phyloP scores from a whole-genome alignment of 2,329 filamentous ascomycete genomes.

The Zopfia rhizophila region DNA sequence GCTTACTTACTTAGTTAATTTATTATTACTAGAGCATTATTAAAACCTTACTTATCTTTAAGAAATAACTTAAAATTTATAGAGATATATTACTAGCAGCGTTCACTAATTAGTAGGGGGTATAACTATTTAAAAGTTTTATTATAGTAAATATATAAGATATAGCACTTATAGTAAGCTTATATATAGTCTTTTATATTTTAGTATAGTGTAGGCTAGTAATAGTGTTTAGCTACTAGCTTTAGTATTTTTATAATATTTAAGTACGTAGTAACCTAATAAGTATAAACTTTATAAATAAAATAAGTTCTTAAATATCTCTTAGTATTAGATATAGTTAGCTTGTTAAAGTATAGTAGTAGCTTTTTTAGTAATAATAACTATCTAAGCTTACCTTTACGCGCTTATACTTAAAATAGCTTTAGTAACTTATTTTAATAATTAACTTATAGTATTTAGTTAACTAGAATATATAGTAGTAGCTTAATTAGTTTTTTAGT shows the following conservation, averaged over 20 bases:
- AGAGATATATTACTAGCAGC: slow-evolving; percentile 3
- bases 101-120: slow-evolving; percentile 1
- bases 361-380: too few relatives aligned
- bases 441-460: too few relatives aligned
- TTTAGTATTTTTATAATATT: neutral
- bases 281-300: slow-evolving; percentile 1
- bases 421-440: neutral
- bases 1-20: slow-evolving; percentile 16
- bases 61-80: slow-evolving; percentile 7
- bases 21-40: slow-evolving; percentile 10
- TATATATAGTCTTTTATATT: neutral
- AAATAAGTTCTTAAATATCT: too few relatives aligned
- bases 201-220: neutral
- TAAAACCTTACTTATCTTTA: neutral
- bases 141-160: neutral
- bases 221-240: neutral
- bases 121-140: neutral
- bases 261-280: slow-evolving; percentile 3
- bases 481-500: too few relatives aligned
- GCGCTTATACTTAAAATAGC: neutral
- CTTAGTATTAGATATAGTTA: too few relatives aligned
- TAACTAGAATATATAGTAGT: too few relatives aligned
- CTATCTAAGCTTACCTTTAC: too few relatives aligned
- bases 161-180: neutral
- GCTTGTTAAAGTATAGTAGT: too few relatives aligned